Percentiles rank a stretch among this genome's conserved stretches.
These are phyloP conservation scores for Eucalyptus grandis DNA, from an alignment of 345 rosid genomes.

Conservation along the genomic window DNA sequence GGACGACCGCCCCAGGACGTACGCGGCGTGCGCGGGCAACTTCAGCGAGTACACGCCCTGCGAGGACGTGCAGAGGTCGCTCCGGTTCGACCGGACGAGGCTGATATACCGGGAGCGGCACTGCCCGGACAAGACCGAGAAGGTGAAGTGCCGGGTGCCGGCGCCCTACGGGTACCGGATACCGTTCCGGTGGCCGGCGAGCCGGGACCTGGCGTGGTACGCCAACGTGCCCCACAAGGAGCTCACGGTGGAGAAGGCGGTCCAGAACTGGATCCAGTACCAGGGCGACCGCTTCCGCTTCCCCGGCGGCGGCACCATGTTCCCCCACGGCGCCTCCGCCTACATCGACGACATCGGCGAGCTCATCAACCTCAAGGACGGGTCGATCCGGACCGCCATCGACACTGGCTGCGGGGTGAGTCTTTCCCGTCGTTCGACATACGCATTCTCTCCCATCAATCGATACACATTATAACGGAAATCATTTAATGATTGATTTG, in stretches of 20 bases:
- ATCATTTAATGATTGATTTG: background rate
- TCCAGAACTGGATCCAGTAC: slow-evolving; percentile 40
- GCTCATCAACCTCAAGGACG: slow-evolving; percentile 1
- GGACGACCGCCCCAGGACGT: background rate
- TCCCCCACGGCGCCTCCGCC: slow-evolving; percentile 38
- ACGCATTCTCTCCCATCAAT: too few relatives aligned
- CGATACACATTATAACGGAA: background rate
- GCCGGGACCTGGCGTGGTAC: slow-evolving; percentile 35
- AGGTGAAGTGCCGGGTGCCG: slow-evolving; percentile 3
- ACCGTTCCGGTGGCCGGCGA: slow-evolving; percentile 32
- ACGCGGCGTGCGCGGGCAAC: slow-evolving; percentile 14
- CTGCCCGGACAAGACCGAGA: slow-evolving; percentile 2
- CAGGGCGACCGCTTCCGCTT: slow-evolving; percentile 29
- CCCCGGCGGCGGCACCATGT: slow-evolving; percentile 51
- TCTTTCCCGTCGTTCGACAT: background rate
- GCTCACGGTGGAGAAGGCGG: slow-evolving; percentile 45
- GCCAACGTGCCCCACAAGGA: slow-evolving; percentile 41
- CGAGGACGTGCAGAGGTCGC: slow-evolving; percentile 22
- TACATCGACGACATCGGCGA: slow-evolving; percentile 14
- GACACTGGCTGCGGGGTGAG: slow-evolving; percentile 12
- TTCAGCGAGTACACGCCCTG: slow-evolving; percentile 41
- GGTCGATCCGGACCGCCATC: slow-evolving; percentile 4
- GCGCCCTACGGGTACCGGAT: slow-evolving; percentile 4
- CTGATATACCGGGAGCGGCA: slow-evolving; percentile 30
- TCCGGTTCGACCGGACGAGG: slow-evolving; percentile 1